Evolutionary conservation across 2,329 filamentous ascomycete species (phyloP), one percentile per base, ranked within the genome.

Genomic region (Trichoderma lentiforme): DNA sequence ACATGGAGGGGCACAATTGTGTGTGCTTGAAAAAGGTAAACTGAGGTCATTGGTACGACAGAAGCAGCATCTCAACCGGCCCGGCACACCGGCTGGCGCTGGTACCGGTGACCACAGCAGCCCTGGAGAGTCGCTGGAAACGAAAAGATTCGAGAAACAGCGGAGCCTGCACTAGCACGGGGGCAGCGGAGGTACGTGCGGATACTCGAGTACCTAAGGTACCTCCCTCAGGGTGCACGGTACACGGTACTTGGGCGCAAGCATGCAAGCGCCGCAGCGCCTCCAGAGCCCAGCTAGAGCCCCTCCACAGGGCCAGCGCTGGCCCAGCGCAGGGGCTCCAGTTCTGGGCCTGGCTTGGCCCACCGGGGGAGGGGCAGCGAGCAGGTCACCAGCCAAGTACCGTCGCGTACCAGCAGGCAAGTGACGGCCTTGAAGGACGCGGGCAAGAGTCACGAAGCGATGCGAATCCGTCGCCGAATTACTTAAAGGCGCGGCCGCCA

Each of bases 401-500:
- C 64, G 64, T 56, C 15, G 64, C 24, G 64, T 58, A 67, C 53
- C 58, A 56, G 64, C 18, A 34, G 62, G 63, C 70, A 68, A 72
- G 71, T 72, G 71, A 72, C 71, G 66, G 34, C 21, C 47, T 71
- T 64, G 47, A 70, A 21, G 28, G 43, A 34, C 32, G 43, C 18
- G 30, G 56, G 71, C 57, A 66, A 71, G 70, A 71, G 70, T 71
- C 63, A 69, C 70, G 70, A 72, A 72, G 51, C 64, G 70, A 69
- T 34, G 51, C 64, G 53, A 65, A 56, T 63, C 43, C 32, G 51
- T 39, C 18, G 43, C 65, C 71, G 43, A 65, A 70, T 62, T 57
- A 73, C 69, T 71, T 71, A 73, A 73, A 65, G 72, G 36, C 62
- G 67, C 62, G 62, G 43, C 58, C 69, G 72, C 72, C 72, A 56